Base-by-base conservation (phyloP, 176 grass and related monocot species). In the Aechmea fasciata region DNA sequence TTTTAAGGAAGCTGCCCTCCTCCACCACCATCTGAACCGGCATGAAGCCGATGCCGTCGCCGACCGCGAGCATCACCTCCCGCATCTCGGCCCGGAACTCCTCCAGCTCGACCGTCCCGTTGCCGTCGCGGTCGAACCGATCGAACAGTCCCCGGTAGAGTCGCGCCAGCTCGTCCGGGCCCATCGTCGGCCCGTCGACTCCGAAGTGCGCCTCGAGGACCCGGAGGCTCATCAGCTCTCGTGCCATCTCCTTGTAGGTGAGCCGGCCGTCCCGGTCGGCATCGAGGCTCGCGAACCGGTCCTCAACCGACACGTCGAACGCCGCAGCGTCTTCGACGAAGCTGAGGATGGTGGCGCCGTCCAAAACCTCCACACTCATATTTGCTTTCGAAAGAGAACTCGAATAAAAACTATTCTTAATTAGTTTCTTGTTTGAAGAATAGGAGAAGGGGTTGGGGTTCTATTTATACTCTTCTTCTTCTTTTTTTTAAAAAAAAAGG, bases 1-100 rank as follows among this genome's bases (percentile, higher is more conserved):
- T 52, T 71, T 86, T 91, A 48, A 91, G 81, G 65, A 91, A 91
- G 78, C 88, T 91, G 70, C 80, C 88, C 50, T 91, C 84, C 70
- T 91, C 81, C 13, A 87, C 71, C 53, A 91, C 84, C 83, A 91
- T 91, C 70, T 91, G 88, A 48, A 91, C 78, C 13, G 88, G 88
- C 5, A 91, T 14, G 63, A 75, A 79, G 1, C 92, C 88, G 49
- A 89, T 69, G 0, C 92, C 92, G 49, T 54, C 75, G 2, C 88
- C 88, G 14, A 96, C 88, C 50, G 83, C 92, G 25, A 96, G 77
- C 92, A 96, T 87, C 63, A 96, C 73, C 83, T 96, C 85, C 75
- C 74, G 81, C 92, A 78, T 78, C 66, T 78, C 75, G 13, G 66
- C 67, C n/a, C 69, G 68, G 10, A 61, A 78, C 33, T 78, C 75